Percentiles rank a stretch among this genome's conserved stretches.
Conservation (phyloP, 148 eudicot species). For the Amaranthus hypochondriacus region DNA sequence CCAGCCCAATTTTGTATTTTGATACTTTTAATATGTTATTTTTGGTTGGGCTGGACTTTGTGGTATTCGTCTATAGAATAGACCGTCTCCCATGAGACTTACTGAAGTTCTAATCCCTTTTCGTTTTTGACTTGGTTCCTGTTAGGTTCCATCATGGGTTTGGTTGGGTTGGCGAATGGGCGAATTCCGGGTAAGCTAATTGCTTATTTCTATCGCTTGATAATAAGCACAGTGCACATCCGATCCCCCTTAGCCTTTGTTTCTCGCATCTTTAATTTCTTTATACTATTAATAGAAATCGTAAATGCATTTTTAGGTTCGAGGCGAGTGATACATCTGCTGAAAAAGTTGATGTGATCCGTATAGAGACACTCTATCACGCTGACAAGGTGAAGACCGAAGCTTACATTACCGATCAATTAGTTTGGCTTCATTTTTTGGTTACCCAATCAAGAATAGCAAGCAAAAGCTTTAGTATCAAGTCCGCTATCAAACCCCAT, state of each 20-base stretch:
- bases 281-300: background rate
- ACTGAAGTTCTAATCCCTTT: constrained; percentile 11
- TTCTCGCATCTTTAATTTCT: background rate
- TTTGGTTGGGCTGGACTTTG: too few relatives aligned
- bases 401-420: constrained; percentile 57
- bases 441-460: constrained; percentile 36
- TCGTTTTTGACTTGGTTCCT: constrained; percentile 11
- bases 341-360: constrained; percentile 46
- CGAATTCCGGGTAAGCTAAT: constrained; percentile 64
- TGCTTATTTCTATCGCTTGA: constrained; percentile 3
- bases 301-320: constrained; percentile 36
- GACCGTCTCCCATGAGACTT: too few relatives aligned
- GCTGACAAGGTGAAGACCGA: constrained; percentile 78
- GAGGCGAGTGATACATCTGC: constrained; percentile 45
- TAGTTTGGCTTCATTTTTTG: constrained; percentile 76
- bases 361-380: constrained; percentile 74
- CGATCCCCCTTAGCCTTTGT: background rate
- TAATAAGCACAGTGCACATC: background rate
- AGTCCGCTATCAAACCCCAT: constrained; percentile 26
- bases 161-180: constrained; percentile 99
- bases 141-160: constrained; percentile 88
- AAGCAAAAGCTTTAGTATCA: constrained; percentile 21
- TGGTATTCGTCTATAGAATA: too few relatives aligned
- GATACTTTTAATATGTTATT: too few relatives aligned
- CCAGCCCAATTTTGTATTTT: too few relatives aligned